Base-by-base conservation (phyloP, 208 protist genomes). In the Trypanosoma grayi region DNA sequence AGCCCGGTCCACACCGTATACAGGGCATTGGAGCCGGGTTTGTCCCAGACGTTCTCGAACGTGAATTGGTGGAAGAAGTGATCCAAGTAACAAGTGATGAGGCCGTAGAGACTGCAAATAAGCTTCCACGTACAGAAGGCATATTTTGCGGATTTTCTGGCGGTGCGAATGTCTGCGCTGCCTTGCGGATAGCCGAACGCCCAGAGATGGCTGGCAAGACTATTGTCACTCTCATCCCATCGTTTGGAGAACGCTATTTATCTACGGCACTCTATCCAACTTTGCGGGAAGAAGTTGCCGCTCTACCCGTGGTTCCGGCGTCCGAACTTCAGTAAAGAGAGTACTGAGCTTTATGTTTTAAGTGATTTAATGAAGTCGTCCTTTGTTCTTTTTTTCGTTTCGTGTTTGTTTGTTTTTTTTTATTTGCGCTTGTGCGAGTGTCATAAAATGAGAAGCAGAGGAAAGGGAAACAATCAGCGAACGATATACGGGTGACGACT, bases 11-110 rank as follows among this genome's bases (percentile, higher is more conserved):
- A 33, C 92, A 97, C 79, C 80, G 82, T 54, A 97, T 97, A 51
- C 92, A 97, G 73, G 92, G 92, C 22, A 94, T 97, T 57, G 92
- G 92, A 14, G 83, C 92, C 7, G 92, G 92, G 47, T 95, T 97
- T 58, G 75, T 97, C 45, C 92, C 92, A 10, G 60, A 75, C 2
- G 81, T 91, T 14, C 66, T 94, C 2, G 78, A 94, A 62, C 59
- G 63, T 39, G 59, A 7, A 25, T 40, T 92, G 33, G 53, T 95
- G 6, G 81, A 92, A 51, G 87, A 89, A 62, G 79, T 93, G n/a
- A 53, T 92, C 39, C 66, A 66, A 46, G 85, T 97, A 14, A 66
- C 70, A 39, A 65, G 81, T 53, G 77, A 94, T 47, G 73, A 85
- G 39, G 79, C 89, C 13, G 70, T 93, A 39, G 75, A 85, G 16